phyloP scores from a whole-genome alignment of 1,284 basidiomycete genomes.

The Ceratobasidium sp. region DNA sequence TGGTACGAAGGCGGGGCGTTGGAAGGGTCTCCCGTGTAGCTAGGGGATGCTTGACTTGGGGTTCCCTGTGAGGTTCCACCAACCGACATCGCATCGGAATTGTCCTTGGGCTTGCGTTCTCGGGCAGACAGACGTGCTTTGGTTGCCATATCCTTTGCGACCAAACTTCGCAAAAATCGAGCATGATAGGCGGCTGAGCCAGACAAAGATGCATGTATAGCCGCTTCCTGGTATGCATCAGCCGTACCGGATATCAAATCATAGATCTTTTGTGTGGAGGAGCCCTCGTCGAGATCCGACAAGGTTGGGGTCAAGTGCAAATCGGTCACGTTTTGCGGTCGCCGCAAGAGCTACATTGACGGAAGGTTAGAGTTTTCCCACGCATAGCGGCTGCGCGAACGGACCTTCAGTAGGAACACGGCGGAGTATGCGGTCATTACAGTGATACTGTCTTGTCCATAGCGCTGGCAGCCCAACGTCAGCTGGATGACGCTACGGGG shows the following conservation, averaged over 20 bases:
- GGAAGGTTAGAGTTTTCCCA: not conserved
- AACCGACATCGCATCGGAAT: slow-evolving; percentile 36
- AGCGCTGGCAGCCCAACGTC: slow-evolving; percentile 59
- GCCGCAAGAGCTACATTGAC: slow-evolving; percentile 42
- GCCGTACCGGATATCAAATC: slow-evolving; percentile 67
- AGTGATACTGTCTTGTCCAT: slow-evolving; percentile 78
- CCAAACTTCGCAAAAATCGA: slow-evolving; percentile 71
- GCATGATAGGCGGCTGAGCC: slow-evolving; percentile 69
- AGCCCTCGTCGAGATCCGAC: slow-evolving; percentile 60
- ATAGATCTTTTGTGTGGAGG: slow-evolving; percentile 64
- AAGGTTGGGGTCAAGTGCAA: slow-evolving; percentile 43
- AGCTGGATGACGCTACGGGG: not conserved
- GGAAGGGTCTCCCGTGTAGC: slow-evolving; percentile 12
- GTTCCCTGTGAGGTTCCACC: slow-evolving; percentile 34
- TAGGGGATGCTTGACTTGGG: slow-evolving; percentile 31
- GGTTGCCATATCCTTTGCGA: slow-evolving; percentile 61
- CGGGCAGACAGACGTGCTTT: slow-evolving; percentile 57
- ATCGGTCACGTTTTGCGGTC: slow-evolving; percentile 40
- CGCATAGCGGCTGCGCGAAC: slow-evolving; percentile 42
- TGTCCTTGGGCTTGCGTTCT: slow-evolving; percentile 47
- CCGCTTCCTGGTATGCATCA: slow-evolving; percentile 73
- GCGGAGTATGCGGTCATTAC: slow-evolving; percentile 84
- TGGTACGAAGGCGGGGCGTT: slow-evolving; percentile 39
- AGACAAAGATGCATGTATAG: slow-evolving; percentile 47
- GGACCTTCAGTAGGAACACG: slow-evolving; percentile 72